Percentiles rank a stretch among this genome's conserved stretches.
These are phyloP conservation scores for Trichoderma semiorbis DNA, from an alignment of 2,329 filamentous ascomycete species.

Conservation along the genomic window DNA sequence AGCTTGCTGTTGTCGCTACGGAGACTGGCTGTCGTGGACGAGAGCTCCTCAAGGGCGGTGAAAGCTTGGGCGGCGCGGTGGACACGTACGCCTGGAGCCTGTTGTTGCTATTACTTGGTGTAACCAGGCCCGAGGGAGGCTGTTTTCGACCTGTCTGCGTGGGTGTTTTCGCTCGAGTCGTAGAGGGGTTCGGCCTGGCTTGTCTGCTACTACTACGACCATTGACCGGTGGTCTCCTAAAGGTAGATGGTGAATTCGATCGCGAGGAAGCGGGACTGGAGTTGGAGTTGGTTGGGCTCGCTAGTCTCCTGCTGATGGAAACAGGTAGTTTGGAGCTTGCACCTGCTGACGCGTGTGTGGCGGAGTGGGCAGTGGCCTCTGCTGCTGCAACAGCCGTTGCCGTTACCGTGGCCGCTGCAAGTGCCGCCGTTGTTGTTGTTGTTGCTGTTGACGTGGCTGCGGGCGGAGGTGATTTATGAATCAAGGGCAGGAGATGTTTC, in stretches of 20 bases:
- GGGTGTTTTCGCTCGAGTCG: conserved; percentile 40
- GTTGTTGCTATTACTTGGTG: conserved; percentile 51
- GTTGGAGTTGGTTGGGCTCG: conserved; percentile 41
- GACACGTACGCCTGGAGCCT: conserved; percentile 73
- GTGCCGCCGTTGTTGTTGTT: not conserved
- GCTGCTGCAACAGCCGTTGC: conserved; percentile 6
- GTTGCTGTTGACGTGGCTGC: not conserved
- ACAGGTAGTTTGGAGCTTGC: conserved; percentile 44
- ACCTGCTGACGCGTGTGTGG: conserved; percentile 25
- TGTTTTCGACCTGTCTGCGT: conserved; percentile 37
- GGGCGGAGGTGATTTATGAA: conserved; percentile 31
- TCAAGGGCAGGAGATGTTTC: conserved; percentile 30
- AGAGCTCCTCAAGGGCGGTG: conserved; percentile 76
- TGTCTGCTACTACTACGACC: conserved; percentile 30
- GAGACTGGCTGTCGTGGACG: conserved; percentile 77
- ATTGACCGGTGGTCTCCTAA: conserved; percentile 42
- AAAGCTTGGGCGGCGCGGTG: conserved; percentile 64
- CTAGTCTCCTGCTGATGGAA: conserved; percentile 42
- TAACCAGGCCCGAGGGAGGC: conserved; percentile 41
- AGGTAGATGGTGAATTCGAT: conserved; percentile 52
- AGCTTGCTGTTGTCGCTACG: conserved; percentile 66
- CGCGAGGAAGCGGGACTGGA: conserved; percentile 50
- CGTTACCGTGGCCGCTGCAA: not conserved
- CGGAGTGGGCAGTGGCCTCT: conserved; percentile 20
- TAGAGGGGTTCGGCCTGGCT: conserved; percentile 37